Evolutionary conservation across 2,329 filamentous ascomycete species (phyloP).

Genomic region (Colletotrichum godetiae): DNA sequence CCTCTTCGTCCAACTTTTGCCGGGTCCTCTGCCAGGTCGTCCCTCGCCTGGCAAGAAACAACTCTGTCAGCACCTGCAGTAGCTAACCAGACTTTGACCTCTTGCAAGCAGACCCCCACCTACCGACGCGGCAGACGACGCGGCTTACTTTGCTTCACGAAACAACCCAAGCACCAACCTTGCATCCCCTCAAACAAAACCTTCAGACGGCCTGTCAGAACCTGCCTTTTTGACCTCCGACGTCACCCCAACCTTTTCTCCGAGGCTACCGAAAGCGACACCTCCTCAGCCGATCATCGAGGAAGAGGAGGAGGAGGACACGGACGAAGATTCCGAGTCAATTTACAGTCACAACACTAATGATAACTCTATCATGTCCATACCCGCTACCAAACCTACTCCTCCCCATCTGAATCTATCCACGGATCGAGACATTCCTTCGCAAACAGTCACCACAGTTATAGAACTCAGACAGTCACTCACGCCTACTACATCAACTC

Average conservation of each 20-base stretch:
- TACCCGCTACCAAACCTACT: slow-evolving; percentile 60
- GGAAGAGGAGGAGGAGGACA: slow-evolving; percentile 45
- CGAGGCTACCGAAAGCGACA: slow-evolving; percentile 33
- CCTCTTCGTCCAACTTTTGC: slow-evolving; percentile 5
- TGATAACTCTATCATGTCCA: slow-evolving; percentile 56
- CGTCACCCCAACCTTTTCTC: slow-evolving; percentile 44
- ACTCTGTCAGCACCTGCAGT: not conserved
- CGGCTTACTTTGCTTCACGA: slow-evolving; percentile 45
- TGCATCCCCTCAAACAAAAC: slow-evolving; percentile 56
- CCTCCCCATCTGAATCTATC: slow-evolving; percentile 65
- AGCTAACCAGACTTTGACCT: slow-evolving; percentile 15
- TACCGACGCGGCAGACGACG: slow-evolving; percentile 23
- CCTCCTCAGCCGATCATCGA: slow-evolving; percentile 41
- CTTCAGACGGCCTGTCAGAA: slow-evolving; percentile 55
- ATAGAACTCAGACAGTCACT: slow-evolving; percentile 21
- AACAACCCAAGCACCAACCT: slow-evolving; percentile 55
- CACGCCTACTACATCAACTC: slow-evolving; percentile 35
- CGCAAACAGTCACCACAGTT: slow-evolving; percentile 40
- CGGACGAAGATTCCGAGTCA: slow-evolving; percentile 47
- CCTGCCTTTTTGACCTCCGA: slow-evolving; percentile 57
- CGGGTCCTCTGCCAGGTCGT: not conserved
- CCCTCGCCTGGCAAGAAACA: slow-evolving; percentile 7
- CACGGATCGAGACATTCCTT: slow-evolving; percentile 41
- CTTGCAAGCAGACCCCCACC: slow-evolving; percentile 28
- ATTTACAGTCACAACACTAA: slow-evolving; percentile 49